phyloP scores from a whole-genome alignment of 805 yeast species.

The Zygoascus bituminiphila region DNA sequence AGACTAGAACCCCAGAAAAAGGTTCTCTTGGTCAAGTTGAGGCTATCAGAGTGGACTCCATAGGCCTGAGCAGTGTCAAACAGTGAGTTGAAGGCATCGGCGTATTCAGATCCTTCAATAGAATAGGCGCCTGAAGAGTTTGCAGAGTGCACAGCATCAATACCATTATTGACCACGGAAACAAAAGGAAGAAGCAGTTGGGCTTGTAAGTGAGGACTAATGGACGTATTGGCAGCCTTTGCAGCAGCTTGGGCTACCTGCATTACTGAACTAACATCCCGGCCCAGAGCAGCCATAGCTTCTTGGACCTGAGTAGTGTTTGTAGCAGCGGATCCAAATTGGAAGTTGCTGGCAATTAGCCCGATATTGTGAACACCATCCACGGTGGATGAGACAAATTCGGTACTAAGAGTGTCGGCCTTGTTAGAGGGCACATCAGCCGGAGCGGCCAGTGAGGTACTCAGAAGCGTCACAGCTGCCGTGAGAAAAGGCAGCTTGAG shows the following conservation, averaged over 20 bases:
- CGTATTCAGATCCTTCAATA: not conserved
- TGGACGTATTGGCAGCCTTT: not conserved
- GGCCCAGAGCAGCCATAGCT: not conserved
- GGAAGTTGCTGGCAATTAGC: not conserved
- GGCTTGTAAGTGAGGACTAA: not conserved
- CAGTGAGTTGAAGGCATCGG: not conserved
- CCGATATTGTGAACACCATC: slow-evolving; percentile 1
- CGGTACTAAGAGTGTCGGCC: not conserved
- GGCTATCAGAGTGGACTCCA: not conserved
- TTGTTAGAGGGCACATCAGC: not conserved
- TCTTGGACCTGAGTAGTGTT: not conserved
- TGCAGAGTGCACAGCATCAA: not conserved
- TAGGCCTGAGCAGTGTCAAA: not conserved
- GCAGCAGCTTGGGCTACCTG: not conserved
- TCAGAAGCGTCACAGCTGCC: not conserved
- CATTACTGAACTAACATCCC: not conserved
- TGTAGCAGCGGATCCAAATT: not conserved
- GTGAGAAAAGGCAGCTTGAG: not conserved
- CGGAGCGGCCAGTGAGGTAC: not conserved
- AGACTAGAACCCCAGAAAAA: not conserved
- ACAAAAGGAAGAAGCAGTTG: not conserved
- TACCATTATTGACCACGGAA: not conserved
- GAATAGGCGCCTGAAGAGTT: not conserved
- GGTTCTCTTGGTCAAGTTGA: not conserved
- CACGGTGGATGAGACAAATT: not conserved